Base-by-base conservation (phyloP, 2,329 filamentous ascomycete species). In the Aspergillus sp. region DNA sequence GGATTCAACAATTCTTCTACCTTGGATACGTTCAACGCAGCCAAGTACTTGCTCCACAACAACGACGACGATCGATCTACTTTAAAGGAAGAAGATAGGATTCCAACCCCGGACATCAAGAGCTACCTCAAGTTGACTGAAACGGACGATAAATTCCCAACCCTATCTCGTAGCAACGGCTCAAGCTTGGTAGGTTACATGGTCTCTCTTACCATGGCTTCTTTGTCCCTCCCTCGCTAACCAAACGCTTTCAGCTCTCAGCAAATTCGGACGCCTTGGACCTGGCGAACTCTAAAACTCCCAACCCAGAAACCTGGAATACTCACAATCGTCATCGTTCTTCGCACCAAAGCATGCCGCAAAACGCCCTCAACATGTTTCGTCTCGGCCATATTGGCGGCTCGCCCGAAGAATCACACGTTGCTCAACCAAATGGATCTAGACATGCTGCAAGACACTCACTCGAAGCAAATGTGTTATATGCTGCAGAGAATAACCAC, bases 111-210 rank as follows among this genome's bases (percentile, higher is more conserved):
- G 47, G 87, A 89, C 59, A 83, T 88, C 64, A 87, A 86, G 69
- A 87, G 83, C 62, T 89, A 88, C 73, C 81, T 90, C 62, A 84
- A 88, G 72, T 84, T 90, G 76, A 86, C 88, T 55, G 86, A 87
- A 63, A 87, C 85, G 50, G 89, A 96, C 68, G 91, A 96, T 73
- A 89, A 87, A 69, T 98, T 97, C 68, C 92, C 93, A 31, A 93
- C 93, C 61, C 64, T 79, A 19, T 73, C 73, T 9, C 75, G 75
- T 41, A 68, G 73, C 74, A 77, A 83, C 79, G 78, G 82, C 50
- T 75, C 78, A 50, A 81, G 82, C 59, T 75, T 85, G 70, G 84
- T 87, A 76, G 78, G 82, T 53, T 31, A 44, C 5, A 21, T 58
- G 12, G 12, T 4, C 14, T 46, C 11, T 21, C 19, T 19, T 7